Conservation (phyloP, 1,139 yeast genomes). For the Pichia cactophila region DNA sequence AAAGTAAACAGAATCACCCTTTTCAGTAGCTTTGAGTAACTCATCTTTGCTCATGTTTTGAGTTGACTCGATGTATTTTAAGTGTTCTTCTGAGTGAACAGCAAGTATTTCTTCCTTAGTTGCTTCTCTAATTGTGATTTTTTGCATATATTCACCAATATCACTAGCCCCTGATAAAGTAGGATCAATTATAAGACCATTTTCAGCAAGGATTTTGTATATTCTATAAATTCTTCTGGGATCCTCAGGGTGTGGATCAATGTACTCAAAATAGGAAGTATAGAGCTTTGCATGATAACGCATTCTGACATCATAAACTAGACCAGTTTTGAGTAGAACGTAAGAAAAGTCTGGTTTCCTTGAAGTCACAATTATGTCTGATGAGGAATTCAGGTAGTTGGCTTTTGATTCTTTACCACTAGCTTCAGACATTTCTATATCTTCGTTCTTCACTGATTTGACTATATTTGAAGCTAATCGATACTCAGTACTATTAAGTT, state of each 20-base stretch:
- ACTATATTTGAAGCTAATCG: background rate
- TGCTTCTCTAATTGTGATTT: constrained; percentile 88
- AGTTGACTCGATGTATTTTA: constrained; percentile 68
- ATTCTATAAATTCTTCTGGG: constrained; percentile 93
- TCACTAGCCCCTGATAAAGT: constrained; percentile 73
- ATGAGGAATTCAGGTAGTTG: background rate
- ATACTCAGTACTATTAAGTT: background rate
- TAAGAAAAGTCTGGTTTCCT: constrained; percentile 48
- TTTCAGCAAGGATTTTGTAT: constrained; percentile 87
- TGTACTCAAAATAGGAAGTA: constrained; percentile 86
- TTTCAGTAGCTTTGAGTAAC: constrained; percentile 75
- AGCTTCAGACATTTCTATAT: constrained; percentile 8
- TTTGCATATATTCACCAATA: constrained; percentile 81
- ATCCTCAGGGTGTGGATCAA: constrained; percentile 98
- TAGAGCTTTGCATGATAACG: constrained; percentile 92
- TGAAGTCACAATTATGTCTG: constrained; percentile 16
- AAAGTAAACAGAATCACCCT: constrained; percentile 91
- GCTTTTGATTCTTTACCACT: background rate
- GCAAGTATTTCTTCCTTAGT: constrained; percentile 74
- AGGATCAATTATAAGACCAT: constrained; percentile 80
- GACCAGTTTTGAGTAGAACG: constrained; percentile 77
- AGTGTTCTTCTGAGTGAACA: constrained; percentile 80
- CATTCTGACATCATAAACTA: constrained; percentile 96
- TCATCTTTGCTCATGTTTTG: constrained; percentile 72
- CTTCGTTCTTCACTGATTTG: background rate